A percentile compares a stretch with the other conserved stretches of the same genome.
These are phyloP conservation scores for Apophysomyces sp. DNA, from an alignment of 371 early-diverging fungal species.

Conservation along the genomic window DNA sequence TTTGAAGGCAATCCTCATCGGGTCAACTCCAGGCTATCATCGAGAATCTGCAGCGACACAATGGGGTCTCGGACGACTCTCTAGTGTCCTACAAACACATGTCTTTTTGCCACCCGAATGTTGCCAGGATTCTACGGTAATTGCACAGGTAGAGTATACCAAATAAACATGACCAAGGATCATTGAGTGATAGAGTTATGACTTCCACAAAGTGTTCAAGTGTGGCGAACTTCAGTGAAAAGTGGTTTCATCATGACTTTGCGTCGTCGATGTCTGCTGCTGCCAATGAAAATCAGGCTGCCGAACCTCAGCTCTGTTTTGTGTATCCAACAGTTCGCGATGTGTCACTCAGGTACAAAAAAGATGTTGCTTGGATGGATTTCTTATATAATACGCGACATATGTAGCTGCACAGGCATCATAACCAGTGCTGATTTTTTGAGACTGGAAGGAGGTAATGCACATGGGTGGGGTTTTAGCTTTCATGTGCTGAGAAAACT, in stretches of 20 bases:
- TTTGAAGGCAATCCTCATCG: constrained; percentile 20
- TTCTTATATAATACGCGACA: background rate
- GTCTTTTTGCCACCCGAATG: constrained; percentile 27
- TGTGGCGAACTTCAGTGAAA: constrained; percentile 50
- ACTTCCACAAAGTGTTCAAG: constrained; percentile 51
- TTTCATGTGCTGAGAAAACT: background rate
- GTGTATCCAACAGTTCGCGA: constrained; percentile 64
- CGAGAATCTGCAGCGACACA: constrained; percentile 18
- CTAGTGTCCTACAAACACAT: constrained; percentile 31
- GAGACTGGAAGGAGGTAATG: constrained; percentile 18
- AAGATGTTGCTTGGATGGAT: background rate
- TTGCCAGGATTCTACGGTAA: constrained; percentile 26
- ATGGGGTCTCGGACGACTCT: constrained; percentile 56
- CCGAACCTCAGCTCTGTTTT: constrained; percentile 21
- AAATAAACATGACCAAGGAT: background rate
- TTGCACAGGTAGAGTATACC: constrained; percentile 36
- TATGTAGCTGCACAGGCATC: constrained; percentile 14
- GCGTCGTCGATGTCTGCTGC: constrained; percentile 11
- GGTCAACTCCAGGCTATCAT: constrained; percentile 28
- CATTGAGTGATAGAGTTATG: background rate
- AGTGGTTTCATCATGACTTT: constrained; percentile 41
- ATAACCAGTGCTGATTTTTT: constrained; percentile 24
- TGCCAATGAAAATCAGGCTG: constrained; percentile 3
- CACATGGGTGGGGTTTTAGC: background rate
- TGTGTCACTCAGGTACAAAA: constrained; percentile 53